Conservation (phyloP, 2,329 filamentous ascomycete species). For the Clathrospora elynae region DNA sequence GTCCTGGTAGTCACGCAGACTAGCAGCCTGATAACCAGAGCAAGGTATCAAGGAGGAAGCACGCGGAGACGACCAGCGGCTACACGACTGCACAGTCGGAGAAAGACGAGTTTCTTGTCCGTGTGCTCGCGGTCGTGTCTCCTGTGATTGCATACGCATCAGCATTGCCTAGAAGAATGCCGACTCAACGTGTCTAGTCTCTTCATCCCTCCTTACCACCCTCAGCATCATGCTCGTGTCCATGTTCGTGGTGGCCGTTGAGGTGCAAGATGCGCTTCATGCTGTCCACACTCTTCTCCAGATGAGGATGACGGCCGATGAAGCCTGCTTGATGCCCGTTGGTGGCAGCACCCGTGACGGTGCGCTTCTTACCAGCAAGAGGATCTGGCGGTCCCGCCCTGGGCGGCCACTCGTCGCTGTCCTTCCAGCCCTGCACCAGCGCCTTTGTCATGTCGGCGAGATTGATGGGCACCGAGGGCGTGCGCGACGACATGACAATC, state of each 20-base stretch:
- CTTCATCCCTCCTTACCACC: constrained; percentile 18
- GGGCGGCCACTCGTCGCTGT: constrained; percentile 91
- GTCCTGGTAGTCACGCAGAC: too few relatives aligned
- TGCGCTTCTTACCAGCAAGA: constrained; percentile 48
- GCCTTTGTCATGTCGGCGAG: constrained; percentile 78
- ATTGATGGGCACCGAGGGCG: constrained; percentile 87
- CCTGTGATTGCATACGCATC: too few relatives aligned
- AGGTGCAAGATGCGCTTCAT: constrained; percentile 53
- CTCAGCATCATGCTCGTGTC: constrained; percentile 10
- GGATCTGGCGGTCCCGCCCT: constrained; percentile 58
- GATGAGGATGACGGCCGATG: constrained; percentile 46
- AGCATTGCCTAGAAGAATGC: too few relatives aligned
- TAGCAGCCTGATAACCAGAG: too few relatives aligned
- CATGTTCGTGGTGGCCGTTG: constrained; percentile 24
- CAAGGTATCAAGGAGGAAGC: too few relatives aligned
- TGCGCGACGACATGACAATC: constrained; percentile 77
- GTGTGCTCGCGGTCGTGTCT: too few relatives aligned
- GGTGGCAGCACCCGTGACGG: constrained; percentile 15
- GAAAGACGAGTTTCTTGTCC: too few relatives aligned
- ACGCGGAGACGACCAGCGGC: too few relatives aligned
- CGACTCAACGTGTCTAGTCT: too few relatives aligned
- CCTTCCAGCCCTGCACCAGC: constrained; percentile 89
- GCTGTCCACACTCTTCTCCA: constrained; percentile 53
- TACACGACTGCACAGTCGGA: too few relatives aligned
- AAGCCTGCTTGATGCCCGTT: constrained; percentile 35